Conservation (phyloP, 2,329 filamentous ascomycete species). For the Elsinoe ampelina region DNA sequence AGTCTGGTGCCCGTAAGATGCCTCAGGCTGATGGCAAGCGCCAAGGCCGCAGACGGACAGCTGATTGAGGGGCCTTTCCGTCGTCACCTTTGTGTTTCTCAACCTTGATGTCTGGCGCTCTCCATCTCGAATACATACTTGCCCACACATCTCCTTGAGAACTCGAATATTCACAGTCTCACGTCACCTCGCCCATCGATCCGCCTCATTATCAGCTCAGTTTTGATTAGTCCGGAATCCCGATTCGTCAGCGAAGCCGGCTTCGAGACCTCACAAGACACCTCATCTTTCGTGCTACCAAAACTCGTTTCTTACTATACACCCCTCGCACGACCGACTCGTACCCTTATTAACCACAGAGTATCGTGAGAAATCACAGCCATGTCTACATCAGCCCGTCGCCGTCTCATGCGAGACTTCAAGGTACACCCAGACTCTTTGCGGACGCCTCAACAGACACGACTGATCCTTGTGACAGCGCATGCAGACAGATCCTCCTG, state of each 20-base stretch:
- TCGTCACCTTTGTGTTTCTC: background rate
- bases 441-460: background rate
- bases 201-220: background rate
- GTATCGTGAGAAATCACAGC: constrained; percentile 18
- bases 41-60: background rate
- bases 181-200: background rate
- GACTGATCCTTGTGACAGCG: constrained; percentile 47
- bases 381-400: constrained; percentile 90
- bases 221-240: background rate
- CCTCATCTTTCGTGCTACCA: no score
- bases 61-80: background rate
- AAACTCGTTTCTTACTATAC: no score
- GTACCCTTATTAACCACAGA: no score
- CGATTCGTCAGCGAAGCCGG: constrained; percentile 6
- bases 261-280: constrained; percentile 5
- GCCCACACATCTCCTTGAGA: no score
- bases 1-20: background rate
- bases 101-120: background rate
- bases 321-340: no score
- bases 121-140: background rate
- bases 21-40: background rate
- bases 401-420: constrained; percentile 98
- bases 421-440: constrained; percentile 54
- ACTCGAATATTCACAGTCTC: background rate
- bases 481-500: constrained; percentile 98